Percentiles rank a stretch among this genome's conserved stretches.
phyloP scores from a whole-genome alignment of 2,329 filamentous ascomycete species.

The Ceratocystis cubensis region DNA sequence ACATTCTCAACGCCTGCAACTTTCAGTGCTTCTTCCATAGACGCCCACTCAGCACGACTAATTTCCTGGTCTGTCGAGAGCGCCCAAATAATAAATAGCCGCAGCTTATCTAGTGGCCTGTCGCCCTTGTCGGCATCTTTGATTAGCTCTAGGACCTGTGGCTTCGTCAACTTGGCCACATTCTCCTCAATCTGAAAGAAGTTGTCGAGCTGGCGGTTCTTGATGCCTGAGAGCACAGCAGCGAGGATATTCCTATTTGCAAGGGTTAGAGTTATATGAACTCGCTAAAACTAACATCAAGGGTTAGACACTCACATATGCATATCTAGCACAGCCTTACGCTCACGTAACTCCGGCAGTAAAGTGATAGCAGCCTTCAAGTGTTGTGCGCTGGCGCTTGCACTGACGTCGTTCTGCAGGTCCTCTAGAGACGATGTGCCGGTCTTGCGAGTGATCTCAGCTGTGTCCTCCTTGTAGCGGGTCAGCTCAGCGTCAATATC shows the following conservation, averaged over 20 bases:
- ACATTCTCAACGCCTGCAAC: conserved; percentile 58
- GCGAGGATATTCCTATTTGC: conserved; percentile 60
- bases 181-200: conserved; percentile 93
- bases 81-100: conserved; percentile 95
- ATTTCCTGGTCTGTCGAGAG: conserved; percentile 86
- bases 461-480: conserved; percentile 89
- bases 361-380: conserved; percentile 91
- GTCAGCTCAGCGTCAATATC: conserved; percentile 90
- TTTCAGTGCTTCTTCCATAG: conserved; percentile 73
- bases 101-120: conserved; percentile 75
- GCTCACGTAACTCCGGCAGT: conserved; percentile 79
- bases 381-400: conserved; percentile 79
- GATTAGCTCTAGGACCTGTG: conserved; percentile 77
- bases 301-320: conserved; percentile 55
- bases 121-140: conserved; percentile 71
- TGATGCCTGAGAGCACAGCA: conserved; percentile 63
- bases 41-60: conserved; percentile 65
- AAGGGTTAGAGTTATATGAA: neutral
- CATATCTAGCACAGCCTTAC: conserved; percentile 90
- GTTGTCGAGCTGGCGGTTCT: conserved; percentile 87
- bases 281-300: too few relatives aligned
- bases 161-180: conserved; percentile 79
- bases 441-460: conserved; percentile 88
- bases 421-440: conserved; percentile 88
- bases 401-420: conserved; percentile 74